Base-by-base conservation (phyloP, 176 grass and related monocot species). In the Hordeum marinum region DNA sequence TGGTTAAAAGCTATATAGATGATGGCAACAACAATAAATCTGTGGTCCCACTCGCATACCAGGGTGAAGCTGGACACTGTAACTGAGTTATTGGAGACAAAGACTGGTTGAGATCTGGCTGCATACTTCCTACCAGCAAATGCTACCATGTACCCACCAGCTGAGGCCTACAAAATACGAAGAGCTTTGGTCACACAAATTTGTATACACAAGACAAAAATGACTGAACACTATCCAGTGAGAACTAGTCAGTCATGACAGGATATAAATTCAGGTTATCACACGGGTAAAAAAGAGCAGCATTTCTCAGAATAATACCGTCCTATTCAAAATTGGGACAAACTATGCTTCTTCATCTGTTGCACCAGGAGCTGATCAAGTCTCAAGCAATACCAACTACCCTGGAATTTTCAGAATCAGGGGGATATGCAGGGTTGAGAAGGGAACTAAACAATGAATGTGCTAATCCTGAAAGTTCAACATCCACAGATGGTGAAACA, bases 71-170 rank as follows among this genome's bases (percentile, higher is more conserved):
- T 92, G 71, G 94, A 93, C 75, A 99, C 91, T 9, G 84, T 89
- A 72, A 82, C 85, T 12, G 93, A 88, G 41, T 52, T 60, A 83
- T 92, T 94, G 40, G 91, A 83, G 36, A 99, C 86, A 84, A 99
- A 96, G 46, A 76, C 79, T 6, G 88, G 94, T 48, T 9, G 7
- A 61, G 97, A 99, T 75, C 91, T 87, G 26, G 94, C 97, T 77
- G 94, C 93, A 84, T 94, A 99, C 48, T 96, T 96, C 76, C 90
- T 92, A 27, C 97, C 97, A 41, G 94, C 91, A 88, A 99, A 99
- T 91, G 97, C 97, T 86, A 99, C 97, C 94, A 99, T 99, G 87
- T 84, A 94, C 29, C 97, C 97, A 76, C 94, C 97, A 48, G 65
- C 84, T 11, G 88, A 90, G 45, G 85, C 97, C 94, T 99, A 68